Conservation (phyloP, 352 stramenopile species). For the Phytophthora megakarya region DNA sequence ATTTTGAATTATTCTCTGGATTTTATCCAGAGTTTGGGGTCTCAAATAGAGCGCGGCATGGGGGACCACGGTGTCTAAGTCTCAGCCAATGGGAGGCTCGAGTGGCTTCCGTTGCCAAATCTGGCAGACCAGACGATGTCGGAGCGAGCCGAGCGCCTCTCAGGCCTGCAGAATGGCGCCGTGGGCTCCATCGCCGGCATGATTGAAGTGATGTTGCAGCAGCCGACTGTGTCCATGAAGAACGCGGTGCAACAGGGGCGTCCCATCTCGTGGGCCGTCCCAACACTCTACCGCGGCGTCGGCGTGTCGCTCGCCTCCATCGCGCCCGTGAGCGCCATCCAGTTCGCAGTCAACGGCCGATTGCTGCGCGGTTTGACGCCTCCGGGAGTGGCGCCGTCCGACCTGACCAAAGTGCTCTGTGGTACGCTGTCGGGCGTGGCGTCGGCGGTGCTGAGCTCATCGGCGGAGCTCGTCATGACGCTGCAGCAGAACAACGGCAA, state of each 20-base stretch:
- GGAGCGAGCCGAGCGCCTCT: slow-evolving; percentile 67
- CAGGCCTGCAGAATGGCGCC: slow-evolving; percentile 70
- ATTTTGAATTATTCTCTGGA: no score
- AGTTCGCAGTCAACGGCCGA: slow-evolving; percentile 81
- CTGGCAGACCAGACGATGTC: slow-evolving; percentile 26
- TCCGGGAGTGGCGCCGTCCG: slow-evolving; percentile 30
- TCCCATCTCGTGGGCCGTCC: slow-evolving; percentile 64
- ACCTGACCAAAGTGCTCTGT: slow-evolving; percentile 64
- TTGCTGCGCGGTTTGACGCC: slow-evolving; percentile 47
- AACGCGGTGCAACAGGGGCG: slow-evolving; percentile 83
- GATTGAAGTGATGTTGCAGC: slow-evolving; percentile 84
- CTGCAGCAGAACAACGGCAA: slow-evolving; percentile 85
- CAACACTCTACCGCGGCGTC: slow-evolving; percentile 77
- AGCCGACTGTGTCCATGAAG: slow-evolving; percentile 86
- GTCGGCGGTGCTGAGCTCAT: slow-evolving; percentile 68
- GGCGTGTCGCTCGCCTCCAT: slow-evolving; percentile 81
- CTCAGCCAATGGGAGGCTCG: slow-evolving; percentile 13
- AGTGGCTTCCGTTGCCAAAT: slow-evolving; percentile 7
- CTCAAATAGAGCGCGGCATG: slow-evolving; percentile 5
- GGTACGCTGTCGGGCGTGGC: slow-evolving; percentile 63
- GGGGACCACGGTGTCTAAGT: no score
- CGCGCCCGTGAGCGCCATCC: slow-evolving; percentile 76
- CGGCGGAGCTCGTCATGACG: slow-evolving; percentile 86
- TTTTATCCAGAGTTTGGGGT: background rate
- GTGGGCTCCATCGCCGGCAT: slow-evolving; percentile 84